A percentile compares a stretch with the other conserved stretches of the same genome.
Evolutionary conservation across 805 yeast genomes (phyloP).

Genomic region (Yarrowia alimentaria): DNA sequence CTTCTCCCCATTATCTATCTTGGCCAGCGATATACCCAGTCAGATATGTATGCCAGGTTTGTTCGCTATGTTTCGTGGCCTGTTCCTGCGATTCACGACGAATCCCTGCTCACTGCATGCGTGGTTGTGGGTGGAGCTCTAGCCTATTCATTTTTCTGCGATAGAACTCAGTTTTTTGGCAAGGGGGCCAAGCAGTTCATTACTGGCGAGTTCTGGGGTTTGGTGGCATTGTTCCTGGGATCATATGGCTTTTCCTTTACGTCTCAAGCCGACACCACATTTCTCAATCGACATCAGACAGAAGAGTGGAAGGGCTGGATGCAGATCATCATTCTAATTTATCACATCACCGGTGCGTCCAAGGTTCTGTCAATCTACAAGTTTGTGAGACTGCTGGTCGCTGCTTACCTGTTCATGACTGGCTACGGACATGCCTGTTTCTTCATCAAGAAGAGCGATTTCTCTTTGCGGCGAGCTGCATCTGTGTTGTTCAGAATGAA

Average conservation of each 20-base stretch:
- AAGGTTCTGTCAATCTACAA: constrained; percentile 34
- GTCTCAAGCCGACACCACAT: constrained; percentile 30
- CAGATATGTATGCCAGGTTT: constrained; percentile 26
- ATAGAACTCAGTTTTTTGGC: constrained; percentile 32
- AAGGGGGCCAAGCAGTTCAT: constrained; percentile 33
- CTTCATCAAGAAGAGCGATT: constrained; percentile 34
- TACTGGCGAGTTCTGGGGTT: constrained; percentile 28
- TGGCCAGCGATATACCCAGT: constrained; percentile 12
- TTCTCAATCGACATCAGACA: constrained; percentile 35
- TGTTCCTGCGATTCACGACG: constrained; percentile 13
- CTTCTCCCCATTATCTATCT: constrained; percentile 28
- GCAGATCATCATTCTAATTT: constrained; percentile 34
- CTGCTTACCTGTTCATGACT: constrained; percentile 35
- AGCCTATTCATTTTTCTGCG: constrained; percentile 33
- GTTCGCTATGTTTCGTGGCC: constrained; percentile 20
- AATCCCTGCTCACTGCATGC: constrained; percentile 13
- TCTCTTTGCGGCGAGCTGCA: constrained; percentile 33
- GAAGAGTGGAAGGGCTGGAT: constrained; percentile 37
- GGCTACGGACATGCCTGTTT: constrained; percentile 34
- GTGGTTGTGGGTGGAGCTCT: constrained; percentile 28
- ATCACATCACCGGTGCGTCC: constrained; percentile 36
- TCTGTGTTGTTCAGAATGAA: constrained; percentile 34
- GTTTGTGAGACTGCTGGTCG: constrained; percentile 34
- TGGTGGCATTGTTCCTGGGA: constrained; percentile 14
- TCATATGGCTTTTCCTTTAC: constrained; percentile 26